Evolutionary conservation across 805 yeast species (phyloP).

Genomic region (Ogataea siamensis): DNA sequence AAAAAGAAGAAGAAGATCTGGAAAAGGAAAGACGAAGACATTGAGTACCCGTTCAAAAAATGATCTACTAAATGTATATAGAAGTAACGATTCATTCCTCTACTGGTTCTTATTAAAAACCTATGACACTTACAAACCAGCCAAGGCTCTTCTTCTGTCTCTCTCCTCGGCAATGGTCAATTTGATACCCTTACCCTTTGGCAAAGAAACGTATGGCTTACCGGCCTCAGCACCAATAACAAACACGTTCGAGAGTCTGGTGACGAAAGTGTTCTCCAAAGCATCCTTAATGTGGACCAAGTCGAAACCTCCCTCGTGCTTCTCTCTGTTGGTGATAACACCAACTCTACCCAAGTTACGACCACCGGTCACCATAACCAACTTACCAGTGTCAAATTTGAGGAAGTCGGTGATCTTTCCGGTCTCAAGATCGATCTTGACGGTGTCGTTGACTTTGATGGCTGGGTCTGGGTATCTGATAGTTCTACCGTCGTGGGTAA

Average conservation of each 20-base stretch:
- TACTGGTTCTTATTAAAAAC: constrained; percentile 13
- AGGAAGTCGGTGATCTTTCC: constrained; percentile 90
- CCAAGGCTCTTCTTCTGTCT: constrained; percentile 94
- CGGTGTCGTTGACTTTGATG: constrained; percentile 96
- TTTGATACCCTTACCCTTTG: constrained; percentile 99
- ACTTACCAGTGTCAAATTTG: constrained; percentile 89
- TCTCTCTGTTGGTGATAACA: constrained; percentile 92
- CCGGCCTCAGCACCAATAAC: constrained; percentile 88
- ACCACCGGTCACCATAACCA: constrained; percentile 95
- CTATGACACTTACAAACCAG: constrained; percentile 44
- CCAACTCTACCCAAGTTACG: constrained; percentile 98
- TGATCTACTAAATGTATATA: constrained; percentile 12
- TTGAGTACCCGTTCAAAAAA: constrained; percentile 81
- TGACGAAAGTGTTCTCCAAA: constrained; percentile 91
- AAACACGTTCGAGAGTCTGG: constrained; percentile 91
- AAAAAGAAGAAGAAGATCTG: constrained; percentile 88
- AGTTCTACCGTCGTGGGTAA: constrained; percentile 99
- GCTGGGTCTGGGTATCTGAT: constrained; percentile 99
- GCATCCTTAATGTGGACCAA: constrained; percentile 95
- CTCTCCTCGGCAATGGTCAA: constrained; percentile 95
- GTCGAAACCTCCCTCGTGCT: constrained; percentile 98
- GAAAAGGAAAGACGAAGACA: constrained; percentile 79
- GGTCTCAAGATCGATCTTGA: constrained; percentile 92
- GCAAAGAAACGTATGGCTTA: constrained; percentile 91
- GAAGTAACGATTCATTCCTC: constrained; percentile 12